These are phyloP conservation scores for Calonectria naviculata DNA, from an alignment of 2,329 filamentous ascomycete genomes.

Conservation along the genomic window DNA sequence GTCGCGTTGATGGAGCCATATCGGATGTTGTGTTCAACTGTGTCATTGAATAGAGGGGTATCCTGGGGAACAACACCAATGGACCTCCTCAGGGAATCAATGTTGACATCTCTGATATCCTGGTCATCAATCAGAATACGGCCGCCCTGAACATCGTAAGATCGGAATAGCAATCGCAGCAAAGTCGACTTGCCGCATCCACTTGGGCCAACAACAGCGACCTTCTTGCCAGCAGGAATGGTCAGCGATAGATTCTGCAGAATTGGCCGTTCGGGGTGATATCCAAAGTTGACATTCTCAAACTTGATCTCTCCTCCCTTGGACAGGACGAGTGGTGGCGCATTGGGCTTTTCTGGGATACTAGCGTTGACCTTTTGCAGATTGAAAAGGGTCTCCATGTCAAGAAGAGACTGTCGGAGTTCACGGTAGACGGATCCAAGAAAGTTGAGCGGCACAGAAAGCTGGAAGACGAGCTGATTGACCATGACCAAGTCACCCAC, in stretches of 20 bases:
- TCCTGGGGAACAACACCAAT: conserved; percentile 98
- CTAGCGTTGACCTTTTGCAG: conserved; percentile 95
- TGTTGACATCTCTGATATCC: conserved; percentile 83
- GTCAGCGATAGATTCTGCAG: conserved; percentile 86
- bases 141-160: conserved; percentile 88
- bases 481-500: conserved; percentile 99
- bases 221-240: conserved; percentile 95
- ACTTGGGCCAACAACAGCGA: conserved; percentile 93
- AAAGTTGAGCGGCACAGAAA: conserved; percentile 97
- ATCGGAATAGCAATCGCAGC: conserved; percentile 90
- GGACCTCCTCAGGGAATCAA: conserved; percentile 84
- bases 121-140: conserved; percentile 93
- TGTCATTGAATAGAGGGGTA: conserved; percentile 96
- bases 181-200: conserved; percentile 98
- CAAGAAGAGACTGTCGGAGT: conserved; percentile 90
- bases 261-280: conserved; percentile 87
- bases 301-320: conserved; percentile 92
- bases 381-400: conserved; percentile 99
- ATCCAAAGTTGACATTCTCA: conserved; percentile 95
- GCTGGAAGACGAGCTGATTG: conserved; percentile 98
- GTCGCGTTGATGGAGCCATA: conserved; percentile 88
- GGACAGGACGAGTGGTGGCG: conserved; percentile 76
- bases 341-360: conserved; percentile 81
- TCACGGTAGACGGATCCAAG: conserved; percentile 98
- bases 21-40: conserved; percentile 93